A percentile compares a stretch with the other conserved stretches of the same genome.
These are phyloP conservation scores for Clarireedia sp. DNA, from an alignment of 2,329 filamentous ascomycete genomes.

Conservation along the genomic window DNA sequence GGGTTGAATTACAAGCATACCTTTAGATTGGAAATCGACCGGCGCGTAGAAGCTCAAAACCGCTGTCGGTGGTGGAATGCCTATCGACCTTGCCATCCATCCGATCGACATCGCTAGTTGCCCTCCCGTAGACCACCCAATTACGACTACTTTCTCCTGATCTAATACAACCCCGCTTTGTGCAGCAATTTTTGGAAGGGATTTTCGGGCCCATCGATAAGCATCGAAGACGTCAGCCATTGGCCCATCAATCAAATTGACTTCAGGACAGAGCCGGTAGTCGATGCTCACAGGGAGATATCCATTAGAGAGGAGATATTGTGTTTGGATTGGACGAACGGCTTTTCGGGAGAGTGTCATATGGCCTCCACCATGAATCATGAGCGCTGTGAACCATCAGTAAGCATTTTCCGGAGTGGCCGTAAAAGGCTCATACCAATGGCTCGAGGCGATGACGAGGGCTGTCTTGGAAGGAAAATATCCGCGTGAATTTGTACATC, in stretches of 20 bases:
- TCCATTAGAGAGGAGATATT: constrained; percentile 20
- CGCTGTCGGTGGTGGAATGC: constrained; percentile 33
- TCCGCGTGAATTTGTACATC: not conserved
- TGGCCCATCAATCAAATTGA: constrained; percentile 37
- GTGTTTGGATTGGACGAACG: constrained; percentile 18
- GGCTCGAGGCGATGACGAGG: not conserved
- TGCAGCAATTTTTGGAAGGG: not conserved
- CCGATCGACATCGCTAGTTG: constrained; percentile 37
- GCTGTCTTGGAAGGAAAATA: not conserved
- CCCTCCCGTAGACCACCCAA: constrained; percentile 45
- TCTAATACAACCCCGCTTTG: constrained; percentile 25
- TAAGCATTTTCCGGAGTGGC: not conserved
- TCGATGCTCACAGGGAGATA: constrained; percentile 42
- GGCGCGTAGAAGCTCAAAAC: constrained; percentile 40
- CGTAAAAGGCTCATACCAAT: not conserved
- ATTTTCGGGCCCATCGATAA: constrained; percentile 27
- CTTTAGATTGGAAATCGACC: not conserved
- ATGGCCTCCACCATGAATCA: constrained; percentile 10
- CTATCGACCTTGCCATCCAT: constrained; percentile 30
- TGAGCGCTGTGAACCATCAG: not conserved
- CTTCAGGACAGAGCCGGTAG: constrained; percentile 43
- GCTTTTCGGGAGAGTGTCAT: constrained; percentile 5
- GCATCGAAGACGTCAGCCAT: constrained; percentile 39
- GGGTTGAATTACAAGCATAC: too few relatives aligned
- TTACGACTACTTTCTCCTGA: constrained; percentile 29